Percentiles rank a stretch among this genome's conserved stretches.
These are phyloP conservation scores for Rhodotorula sp. DNA, from an alignment of 1,284 basidiomycete genomes.

Conservation along the genomic window DNA sequence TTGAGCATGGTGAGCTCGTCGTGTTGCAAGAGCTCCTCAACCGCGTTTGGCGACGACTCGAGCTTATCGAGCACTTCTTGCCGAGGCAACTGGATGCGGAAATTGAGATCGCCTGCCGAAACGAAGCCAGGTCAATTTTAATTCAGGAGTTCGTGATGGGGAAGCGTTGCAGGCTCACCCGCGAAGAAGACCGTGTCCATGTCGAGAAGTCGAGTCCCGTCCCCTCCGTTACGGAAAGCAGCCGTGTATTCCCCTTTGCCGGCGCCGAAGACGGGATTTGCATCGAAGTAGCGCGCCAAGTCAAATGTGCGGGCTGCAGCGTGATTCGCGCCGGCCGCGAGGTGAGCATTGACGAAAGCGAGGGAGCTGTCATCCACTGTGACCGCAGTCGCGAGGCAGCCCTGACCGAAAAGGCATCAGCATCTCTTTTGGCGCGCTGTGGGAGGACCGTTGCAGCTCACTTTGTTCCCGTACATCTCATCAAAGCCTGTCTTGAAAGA, in stretches of 20 bases:
- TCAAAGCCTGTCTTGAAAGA: conserved; percentile 89
- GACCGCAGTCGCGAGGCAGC: neutral
- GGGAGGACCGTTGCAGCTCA: too few species aligned
- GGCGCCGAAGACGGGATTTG: conserved; percentile 65
- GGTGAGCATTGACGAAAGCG: neutral
- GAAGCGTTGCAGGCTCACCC: conserved; percentile 51
- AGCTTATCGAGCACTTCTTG: conserved; percentile 71
- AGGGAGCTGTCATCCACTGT: neutral
- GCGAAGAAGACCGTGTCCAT: conserved; percentile 88
- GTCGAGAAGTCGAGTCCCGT: conserved; percentile 89
- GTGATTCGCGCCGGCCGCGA: neutral
- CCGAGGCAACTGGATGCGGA: conserved; percentile 85
- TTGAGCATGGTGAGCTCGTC: conserved; percentile 83
- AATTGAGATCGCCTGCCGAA: conserved; percentile 75
- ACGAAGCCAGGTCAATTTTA: neutral
- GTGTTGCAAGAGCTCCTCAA: conserved; percentile 66
- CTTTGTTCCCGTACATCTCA: conserved; percentile 94
- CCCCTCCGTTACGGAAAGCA: conserved; percentile 82
- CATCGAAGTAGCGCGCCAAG: conserved; percentile 57
- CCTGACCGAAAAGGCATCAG: neutral
- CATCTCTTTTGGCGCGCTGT: too few species aligned
- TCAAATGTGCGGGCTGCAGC: neutral
- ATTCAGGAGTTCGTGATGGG: conserved; percentile 66
- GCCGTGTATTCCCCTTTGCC: conserved; percentile 54
- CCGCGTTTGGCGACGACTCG: conserved; percentile 54